Percentiles rank a stretch among this genome's conserved stretches.
These are phyloP conservation scores for Phytopythium delawarense DNA, from an alignment of 352 stramenopile species.

Conservation along the genomic window DNA sequence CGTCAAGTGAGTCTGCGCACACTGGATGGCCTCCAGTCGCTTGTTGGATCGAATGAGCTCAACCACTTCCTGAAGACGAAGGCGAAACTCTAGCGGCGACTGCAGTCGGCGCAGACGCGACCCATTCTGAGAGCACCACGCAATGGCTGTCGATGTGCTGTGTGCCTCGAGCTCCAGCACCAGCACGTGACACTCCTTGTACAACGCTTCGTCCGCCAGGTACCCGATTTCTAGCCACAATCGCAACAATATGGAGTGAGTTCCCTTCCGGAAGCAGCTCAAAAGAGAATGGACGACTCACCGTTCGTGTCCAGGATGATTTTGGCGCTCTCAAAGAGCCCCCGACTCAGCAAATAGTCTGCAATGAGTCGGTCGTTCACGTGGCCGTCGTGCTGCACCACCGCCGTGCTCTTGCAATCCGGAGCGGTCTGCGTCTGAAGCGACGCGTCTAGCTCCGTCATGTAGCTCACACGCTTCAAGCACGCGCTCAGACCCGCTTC, in stretches of 20 bases:
- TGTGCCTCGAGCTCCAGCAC: slow-evolving; percentile 44
- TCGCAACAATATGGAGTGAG: neutral
- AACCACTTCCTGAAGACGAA: slow-evolving; percentile 75
- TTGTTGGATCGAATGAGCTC: slow-evolving; percentile 72
- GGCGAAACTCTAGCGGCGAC: slow-evolving; percentile 66
- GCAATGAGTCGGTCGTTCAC: slow-evolving; percentile 58
- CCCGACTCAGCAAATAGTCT: slow-evolving; percentile 70
- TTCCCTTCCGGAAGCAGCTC: neutral
- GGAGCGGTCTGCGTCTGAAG: slow-evolving; percentile 11
- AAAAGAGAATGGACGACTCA: slow-evolving; percentile 2
- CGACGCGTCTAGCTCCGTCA: slow-evolving; percentile 33
- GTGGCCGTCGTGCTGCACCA: slow-evolving; percentile 9
- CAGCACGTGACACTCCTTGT: slow-evolving; percentile 53
- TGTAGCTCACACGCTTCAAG: slow-evolving; percentile 33
- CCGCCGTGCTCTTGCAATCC: slow-evolving; percentile 1
- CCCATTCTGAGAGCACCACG: slow-evolving; percentile 70
- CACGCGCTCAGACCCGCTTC: slow-evolving; percentile 55
- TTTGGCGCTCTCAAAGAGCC: slow-evolving; percentile 59
- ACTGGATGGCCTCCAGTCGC: slow-evolving; percentile 66
- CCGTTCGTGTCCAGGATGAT: slow-evolving; percentile 63
- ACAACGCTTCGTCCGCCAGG: slow-evolving; percentile 63
- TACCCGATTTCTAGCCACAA: slow-evolving; percentile 36
- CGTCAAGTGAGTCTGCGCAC: slow-evolving; percentile 57
- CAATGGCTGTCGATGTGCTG: slow-evolving; percentile 46
- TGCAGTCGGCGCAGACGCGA: slow-evolving; percentile 66